Evolutionary conservation across 1,139 yeast genomes (phyloP), one percentile per base, ranked within the genome.

Genomic region (Taphrina communis): DNA sequence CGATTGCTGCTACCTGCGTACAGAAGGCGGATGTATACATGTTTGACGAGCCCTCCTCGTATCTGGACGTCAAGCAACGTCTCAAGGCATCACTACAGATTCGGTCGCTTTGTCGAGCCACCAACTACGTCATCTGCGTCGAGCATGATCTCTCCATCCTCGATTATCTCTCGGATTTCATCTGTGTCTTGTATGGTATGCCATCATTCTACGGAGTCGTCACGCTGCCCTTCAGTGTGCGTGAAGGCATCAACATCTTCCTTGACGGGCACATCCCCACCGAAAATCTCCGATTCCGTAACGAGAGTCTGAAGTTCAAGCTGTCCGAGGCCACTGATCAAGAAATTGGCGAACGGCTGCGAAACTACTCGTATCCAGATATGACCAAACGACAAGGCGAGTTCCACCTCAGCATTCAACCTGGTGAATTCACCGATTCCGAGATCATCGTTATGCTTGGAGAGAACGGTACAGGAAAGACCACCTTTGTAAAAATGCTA

Each of bases 361-460:
- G 92, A 76, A 86, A 89, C 62, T 89, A 86, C 81, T 78, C 81
- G 59, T 94, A 94, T 78, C 97, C 97, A 70, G 75, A 82, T 48
- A 89, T 94, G 96, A 77, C 80, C 70, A 93, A 91, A 84, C 92
- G 97, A 63, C 93, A 92, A 84, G 99, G 99, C 77, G 97, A 92
- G 80, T 94, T 94, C 89, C 86, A 85, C 76, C 84, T 94, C 78
- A 82, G 80, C 72, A 88, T 95, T 72, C 88, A 90, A 77, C 78
- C 85, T 57, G 99, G 99, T 81, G 94, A 89, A 72, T 94, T 93
- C 81, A 89, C 96, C 71, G 96, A 94, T 79, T 90, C 97, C 56
- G 99, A 94, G 82, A 94, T 94, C 76, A 85, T 94, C 77, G 99
- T 94, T 71, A 91, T 94, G 97, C 93, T 94, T 97, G 99, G 99